Conservation (phyloP, 1,284 basidiomycete genomes). For the Phellinidium pouzarii region DNA sequence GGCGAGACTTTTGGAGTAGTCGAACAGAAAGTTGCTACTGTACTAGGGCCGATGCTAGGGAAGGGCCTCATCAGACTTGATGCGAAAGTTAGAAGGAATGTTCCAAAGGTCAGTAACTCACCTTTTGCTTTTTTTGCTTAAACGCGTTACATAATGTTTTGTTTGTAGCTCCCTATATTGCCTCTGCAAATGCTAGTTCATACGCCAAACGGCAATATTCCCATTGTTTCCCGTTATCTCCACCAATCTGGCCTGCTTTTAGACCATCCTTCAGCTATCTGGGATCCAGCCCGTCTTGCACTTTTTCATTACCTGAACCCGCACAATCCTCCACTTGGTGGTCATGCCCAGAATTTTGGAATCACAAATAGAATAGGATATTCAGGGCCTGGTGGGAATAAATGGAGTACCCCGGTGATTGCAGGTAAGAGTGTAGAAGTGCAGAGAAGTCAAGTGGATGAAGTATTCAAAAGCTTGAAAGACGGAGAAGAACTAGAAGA, state of each 20-base stretch:
- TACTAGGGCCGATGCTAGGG: constrained; percentile 73
- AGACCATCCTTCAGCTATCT: constrained; percentile 67
- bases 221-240: constrained; percentile 73
- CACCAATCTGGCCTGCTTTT: constrained; percentile 64
- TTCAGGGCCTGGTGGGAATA: constrained; percentile 34
- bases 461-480: constrained; percentile 85
- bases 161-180: constrained; percentile 63
- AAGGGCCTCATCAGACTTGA: constrained; percentile 82
- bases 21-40: constrained; percentile 73
- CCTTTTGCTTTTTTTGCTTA: constrained; percentile 18
- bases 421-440: constrained; percentile 83
- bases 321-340: constrained; percentile 75
- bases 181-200: constrained; percentile 84
- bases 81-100: constrained; percentile 64
- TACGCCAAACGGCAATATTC: constrained; percentile 87
- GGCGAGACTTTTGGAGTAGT: constrained; percentile 79
- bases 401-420: constrained; percentile 54
- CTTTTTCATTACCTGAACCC: constrained; percentile 79
- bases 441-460: constrained; percentile 89
- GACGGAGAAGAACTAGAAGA: constrained; percentile 83
- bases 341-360: constrained; percentile 41
- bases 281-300: constrained; percentile 50
- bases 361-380: constrained; percentile 38
- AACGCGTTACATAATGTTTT: constrained; percentile 17
- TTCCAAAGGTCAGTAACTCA: constrained; percentile 52